Evolutionary conservation across 306 rosid genomes (phyloP), one percentile per base, ranked within the genome.

Genomic region (Mimosa pudica): DNA sequence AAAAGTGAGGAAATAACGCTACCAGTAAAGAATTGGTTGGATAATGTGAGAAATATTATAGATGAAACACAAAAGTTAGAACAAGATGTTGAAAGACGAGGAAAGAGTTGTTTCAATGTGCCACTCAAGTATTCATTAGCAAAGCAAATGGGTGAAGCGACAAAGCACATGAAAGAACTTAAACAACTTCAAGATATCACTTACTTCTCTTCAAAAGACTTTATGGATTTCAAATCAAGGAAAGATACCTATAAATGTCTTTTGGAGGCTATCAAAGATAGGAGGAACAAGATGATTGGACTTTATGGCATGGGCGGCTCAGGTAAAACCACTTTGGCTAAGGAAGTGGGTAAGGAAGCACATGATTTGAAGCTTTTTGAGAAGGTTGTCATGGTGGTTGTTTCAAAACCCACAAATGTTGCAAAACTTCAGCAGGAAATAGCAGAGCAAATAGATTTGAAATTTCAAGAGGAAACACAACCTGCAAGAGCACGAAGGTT

Each of bases 241-340:
- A 10, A 41, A 3, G 41, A 20, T 0, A 20, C 78, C 11, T 57
- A 6, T 7, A 10, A 74, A 41, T 0, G 1, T 2, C 55, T 74
- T 57, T 42, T 74, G 41, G 7, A 36, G 55, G 69, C 78, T 18
- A 16, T 42, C 0, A 18, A 17, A 18, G 77, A 74, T 57, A 41
- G 44, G 1, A 54, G 6, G 36, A n/a, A 2, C 12, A 5, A 36
- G 10, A 38, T 55, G 36, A 6, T 73, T 16, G 77, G 77, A 38
- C 3, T 73, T 1, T 55, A 17, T 57, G 77, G 77, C 1, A 73
- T 73, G 4, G 67, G 77, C 13, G 52, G 77, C 0, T 54, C 77
- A n/a, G 67, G 77, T 4, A 75, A 61, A 75, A 60, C 79, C 0
- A 61, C 70, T 1, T 20, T 75, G 58, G 79, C 54, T 2, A 74